Evolutionary conservation across 2,329 filamentous ascomycete genomes (phyloP), one percentile per base, ranked within the genome.

Genomic region (Taxawa tesnikishii): DNA sequence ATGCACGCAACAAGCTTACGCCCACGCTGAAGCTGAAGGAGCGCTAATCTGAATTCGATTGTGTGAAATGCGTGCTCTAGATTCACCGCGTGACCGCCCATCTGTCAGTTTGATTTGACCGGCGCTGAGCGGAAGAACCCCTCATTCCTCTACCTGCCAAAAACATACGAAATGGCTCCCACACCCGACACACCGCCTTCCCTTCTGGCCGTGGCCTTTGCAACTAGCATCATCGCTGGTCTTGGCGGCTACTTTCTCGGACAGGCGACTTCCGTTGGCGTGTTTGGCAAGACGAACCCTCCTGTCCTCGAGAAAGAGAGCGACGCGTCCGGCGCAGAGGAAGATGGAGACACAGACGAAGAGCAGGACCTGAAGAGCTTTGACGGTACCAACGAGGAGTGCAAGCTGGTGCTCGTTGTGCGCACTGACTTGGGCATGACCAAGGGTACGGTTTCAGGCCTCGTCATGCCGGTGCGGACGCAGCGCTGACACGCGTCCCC

Each of bases 391-490:
- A 67, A 63, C 15, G 87, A 94, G 58, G 87, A 94, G 56, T 94
- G 88, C 65, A 96, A 96, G 62, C 67, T 96, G 36, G 83, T 94
- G 10, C 65, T 98, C 19, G 83, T 94, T 4, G 88, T 96, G 34
- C 67, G 90, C 51, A 94, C 84, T 12, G 90, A 98, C 61, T 59
- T 98, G 48, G 88, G 88, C 47, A 98, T 98, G 90, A 90, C 82
- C 7, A 96, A 94, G 63, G 88, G 88, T 90, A 64, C 26, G 65
- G 55, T 8, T 8, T 23, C 8, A 8, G 17, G 27, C 27, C 29
- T 40, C 24, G 28, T 38, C 19, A 6, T 16, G 15, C 19, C 6
- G 5, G 32, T 8, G n/a, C 19, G 19, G 19, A 8, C 8, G 19
- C n/a, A 23, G 19, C 19, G n/a, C n/a, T 27, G 31, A 23, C 25